A percentile compares a stretch with the other conserved stretches of the same genome.
Evolutionary conservation across 352 stramenopile genomes (phyloP).

Genomic region (Phytophthora niederhauseri): DNA sequence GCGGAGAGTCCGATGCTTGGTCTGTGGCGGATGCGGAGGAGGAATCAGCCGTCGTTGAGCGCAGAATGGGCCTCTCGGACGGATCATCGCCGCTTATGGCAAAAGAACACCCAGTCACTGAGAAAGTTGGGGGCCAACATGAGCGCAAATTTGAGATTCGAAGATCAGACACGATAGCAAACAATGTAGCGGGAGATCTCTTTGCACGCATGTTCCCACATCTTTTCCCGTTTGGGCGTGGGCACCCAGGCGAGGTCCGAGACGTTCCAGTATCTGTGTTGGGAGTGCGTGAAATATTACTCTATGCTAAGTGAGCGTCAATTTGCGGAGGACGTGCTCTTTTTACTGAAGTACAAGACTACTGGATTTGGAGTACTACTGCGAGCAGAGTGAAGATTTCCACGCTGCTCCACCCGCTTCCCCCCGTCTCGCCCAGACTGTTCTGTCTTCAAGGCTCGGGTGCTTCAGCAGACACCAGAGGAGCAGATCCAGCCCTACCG

Average conservation of each 20-base stretch:
- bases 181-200: background rate
- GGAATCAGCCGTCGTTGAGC: background rate
- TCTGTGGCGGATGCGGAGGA: too few species aligned
- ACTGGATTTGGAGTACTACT: too few species aligned
- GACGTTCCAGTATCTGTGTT: background rate
- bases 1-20: background rate
- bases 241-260: slow-evolving; percentile 8
- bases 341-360: background rate
- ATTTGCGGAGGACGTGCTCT: slow-evolving; percentile 18
- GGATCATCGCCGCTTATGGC: background rate
- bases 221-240: slow-evolving; percentile 10
- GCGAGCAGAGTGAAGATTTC: too few species aligned
- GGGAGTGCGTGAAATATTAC: slow-evolving; percentile 16
- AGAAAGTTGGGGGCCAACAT: background rate
- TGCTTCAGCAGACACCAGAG: too few species aligned
- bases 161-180: background rate
- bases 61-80: background rate
- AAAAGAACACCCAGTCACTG: background rate
- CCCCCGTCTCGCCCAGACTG: too few species aligned
- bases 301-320: background rate
- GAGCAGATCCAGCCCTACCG: too few species aligned
- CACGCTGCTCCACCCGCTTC: too few species aligned
- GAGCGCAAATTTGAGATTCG: background rate
- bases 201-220: slow-evolving; percentile 10
- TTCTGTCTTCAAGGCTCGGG: too few species aligned